Conservation (phyloP, 202 grass and related monocot genomes). For the Miscanthus sacchariflorus region DNA sequence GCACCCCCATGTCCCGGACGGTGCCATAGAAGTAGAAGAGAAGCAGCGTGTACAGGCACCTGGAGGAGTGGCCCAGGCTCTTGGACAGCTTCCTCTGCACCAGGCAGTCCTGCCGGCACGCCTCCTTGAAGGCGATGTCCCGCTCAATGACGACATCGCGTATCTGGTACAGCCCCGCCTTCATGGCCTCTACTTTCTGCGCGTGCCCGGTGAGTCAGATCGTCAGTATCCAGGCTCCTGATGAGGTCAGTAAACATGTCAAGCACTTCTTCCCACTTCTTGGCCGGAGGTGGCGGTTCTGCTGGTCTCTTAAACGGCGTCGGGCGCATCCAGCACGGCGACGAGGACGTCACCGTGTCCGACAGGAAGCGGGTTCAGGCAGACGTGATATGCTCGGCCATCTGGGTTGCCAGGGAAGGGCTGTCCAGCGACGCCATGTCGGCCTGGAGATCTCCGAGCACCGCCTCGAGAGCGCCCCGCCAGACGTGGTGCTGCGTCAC, state of each 20-base stretch:
- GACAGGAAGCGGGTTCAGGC: slow-evolving; percentile 62
- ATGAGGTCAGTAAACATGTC: slow-evolving; percentile 80
- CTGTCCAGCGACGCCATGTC: slow-evolving; percentile 56
- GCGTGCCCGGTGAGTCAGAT: slow-evolving; percentile 49
- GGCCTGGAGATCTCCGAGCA: slow-evolving; percentile 62
- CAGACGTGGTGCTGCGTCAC: slow-evolving; percentile 85
- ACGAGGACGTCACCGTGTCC: slow-evolving; percentile 41
- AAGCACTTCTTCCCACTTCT: slow-evolving; percentile 84
- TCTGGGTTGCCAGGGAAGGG: slow-evolving; percentile 44
- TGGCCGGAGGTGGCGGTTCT: slow-evolving; percentile 28
- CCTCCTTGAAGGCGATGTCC: slow-evolving; percentile 77
- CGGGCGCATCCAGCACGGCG: slow-evolving; percentile 88
- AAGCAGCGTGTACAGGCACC: slow-evolving; percentile 76
- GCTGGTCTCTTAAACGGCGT: slow-evolving; percentile 54
- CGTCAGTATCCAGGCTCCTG: slow-evolving; percentile 54
- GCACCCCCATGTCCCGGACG: slow-evolving; percentile 68
- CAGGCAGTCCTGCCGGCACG: slow-evolving; percentile 76
- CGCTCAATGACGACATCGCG: slow-evolving; percentile 71
- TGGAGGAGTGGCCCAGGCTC: slow-evolving; percentile 78
- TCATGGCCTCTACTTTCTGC: slow-evolving; percentile 75
- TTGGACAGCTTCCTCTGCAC: slow-evolving; percentile 78
- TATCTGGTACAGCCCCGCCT: slow-evolving; percentile 82
- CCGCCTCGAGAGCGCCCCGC: slow-evolving; percentile 74
- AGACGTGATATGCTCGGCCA: slow-evolving; percentile 75
- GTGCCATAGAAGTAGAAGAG: slow-evolving; percentile 80